A percentile compares a stretch with the other conserved stretches of the same genome.
Conservation (phyloP, 2,329 filamentous ascomycete species). For the Harringtonia aguacate region DNA sequence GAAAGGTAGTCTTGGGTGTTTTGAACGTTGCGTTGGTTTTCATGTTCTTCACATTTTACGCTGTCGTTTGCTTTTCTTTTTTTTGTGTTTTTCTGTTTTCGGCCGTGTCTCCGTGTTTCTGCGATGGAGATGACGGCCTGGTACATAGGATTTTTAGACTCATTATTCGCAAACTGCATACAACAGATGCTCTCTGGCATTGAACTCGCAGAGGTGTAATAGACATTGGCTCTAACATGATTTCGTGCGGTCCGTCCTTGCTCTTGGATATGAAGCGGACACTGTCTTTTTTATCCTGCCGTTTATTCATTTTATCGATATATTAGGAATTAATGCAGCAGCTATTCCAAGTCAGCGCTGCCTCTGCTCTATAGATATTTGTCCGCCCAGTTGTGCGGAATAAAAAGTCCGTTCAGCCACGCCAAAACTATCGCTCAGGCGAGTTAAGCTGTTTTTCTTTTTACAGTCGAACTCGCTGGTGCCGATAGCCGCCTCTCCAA, state of each 20-base stretch:
- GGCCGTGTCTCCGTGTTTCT: neutral
- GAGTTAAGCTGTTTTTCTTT: no score
- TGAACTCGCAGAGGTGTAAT: neutral
- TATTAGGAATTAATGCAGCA: no score
- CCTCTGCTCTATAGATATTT: no score
- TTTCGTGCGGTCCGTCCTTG: no score
- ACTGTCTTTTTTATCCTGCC: no score
- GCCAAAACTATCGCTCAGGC: no score
- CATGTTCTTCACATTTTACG: neutral
- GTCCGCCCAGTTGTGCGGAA: no score
- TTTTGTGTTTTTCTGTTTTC: neutral
- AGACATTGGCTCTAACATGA: neutral
- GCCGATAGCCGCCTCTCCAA: no score
- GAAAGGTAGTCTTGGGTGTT: neutral
- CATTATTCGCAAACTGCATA: conserved; percentile 4
- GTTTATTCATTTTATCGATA: neutral
- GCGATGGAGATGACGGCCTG: neutral
- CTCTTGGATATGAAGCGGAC: no score
- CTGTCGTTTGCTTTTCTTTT: neutral
- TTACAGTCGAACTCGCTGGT: no score
- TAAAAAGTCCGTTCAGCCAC: no score
- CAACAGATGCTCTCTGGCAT: neutral
- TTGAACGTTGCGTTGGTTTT: neutral
- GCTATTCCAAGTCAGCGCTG: neutral
- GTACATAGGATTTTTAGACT: conserved; percentile 12